Evolutionary conservation across 2,329 filamentous ascomycete species (phyloP), one percentile per base, ranked within the genome.

Genomic region (Microascus cirrosus): DNA sequence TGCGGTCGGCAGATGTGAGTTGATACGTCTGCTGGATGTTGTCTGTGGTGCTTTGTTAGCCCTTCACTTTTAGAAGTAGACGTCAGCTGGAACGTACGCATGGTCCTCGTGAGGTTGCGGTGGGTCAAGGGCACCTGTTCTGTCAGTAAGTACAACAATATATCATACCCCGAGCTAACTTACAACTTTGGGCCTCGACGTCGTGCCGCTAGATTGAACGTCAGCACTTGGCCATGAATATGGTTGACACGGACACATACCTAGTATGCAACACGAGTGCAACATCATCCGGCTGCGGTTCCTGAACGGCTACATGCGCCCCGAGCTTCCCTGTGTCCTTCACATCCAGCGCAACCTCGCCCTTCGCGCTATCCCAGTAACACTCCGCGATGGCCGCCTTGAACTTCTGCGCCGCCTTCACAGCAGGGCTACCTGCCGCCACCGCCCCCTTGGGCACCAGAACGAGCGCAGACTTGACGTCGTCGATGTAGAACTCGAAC

Each of bases 401-500:
- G 74, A 90, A 92, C 74, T 85, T 90, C 65, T 82, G 78, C 8
- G 89, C 90, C 0, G 90, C 90, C 66, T 83, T 81, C 32, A 94
- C 87, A 28, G 87, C 89, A 13, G 88, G 81, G 11, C 83, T 84
- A 67, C 85, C 76, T 63, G 84, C 78, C 12, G 77, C 76, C 65
- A 83, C 88, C 15, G 85, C 82, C 18, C 88, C 89, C 63, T 77
- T 78, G 13, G 90, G 89, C 11, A 95, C 86, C 39, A 95, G 77
- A 35, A 90, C 82, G 60, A 95, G 75, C 36, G 86, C 86, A 5
- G 90, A 93, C 68, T 85, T 89, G 64, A 95, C 78, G 68, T 95
- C 90, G 62, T 91, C 86, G 66, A 95, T 93, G 72, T 94, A 95
- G 73, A 95, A 95, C 70, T 94, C 90, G 69, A 93, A 94, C 71